phyloP scores from a whole-genome alignment of 306 rosid species.

The Cercis canadensis region DNA sequence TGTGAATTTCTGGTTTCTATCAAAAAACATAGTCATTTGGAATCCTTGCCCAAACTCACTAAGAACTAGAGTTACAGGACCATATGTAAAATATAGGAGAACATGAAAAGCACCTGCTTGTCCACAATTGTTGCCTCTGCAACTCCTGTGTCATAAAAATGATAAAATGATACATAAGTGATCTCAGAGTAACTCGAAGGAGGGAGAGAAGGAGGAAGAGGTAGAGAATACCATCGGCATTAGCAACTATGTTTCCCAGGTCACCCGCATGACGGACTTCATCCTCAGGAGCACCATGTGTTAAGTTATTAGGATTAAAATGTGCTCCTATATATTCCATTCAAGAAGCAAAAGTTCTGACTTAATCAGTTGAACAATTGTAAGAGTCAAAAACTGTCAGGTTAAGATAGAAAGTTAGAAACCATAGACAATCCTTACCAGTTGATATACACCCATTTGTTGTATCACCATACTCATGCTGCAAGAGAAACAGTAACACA shows the following conservation, averaged over 20 bases:
- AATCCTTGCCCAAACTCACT: too few species aligned
- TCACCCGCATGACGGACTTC: constrained; percentile 99
- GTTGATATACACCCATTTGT: constrained; percentile 98
- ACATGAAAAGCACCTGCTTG: constrained; percentile 60
- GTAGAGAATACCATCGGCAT: constrained; percentile 58
- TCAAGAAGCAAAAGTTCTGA: constrained; percentile 26
- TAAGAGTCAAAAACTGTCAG: not conserved
- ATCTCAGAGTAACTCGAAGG: not conserved
- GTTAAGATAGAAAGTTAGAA: not conserved
- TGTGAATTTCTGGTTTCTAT: too few species aligned
- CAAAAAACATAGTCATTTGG: too few species aligned
- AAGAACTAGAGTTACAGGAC: too few species aligned
- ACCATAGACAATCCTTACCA: constrained; percentile 47
- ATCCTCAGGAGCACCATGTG: constrained; percentile 96
- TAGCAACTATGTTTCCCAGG: constrained; percentile 97
- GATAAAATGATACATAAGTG: constrained; percentile 13
- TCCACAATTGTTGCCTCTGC: constrained; percentile 82
- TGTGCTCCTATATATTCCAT: constrained; percentile 69
- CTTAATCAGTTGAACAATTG: constrained; percentile 11
- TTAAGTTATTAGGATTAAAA: constrained; percentile 71
- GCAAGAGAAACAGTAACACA: constrained; percentile 36
- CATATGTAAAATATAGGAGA: not conserved
- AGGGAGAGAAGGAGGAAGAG: constrained; percentile 1
- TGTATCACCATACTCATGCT: constrained; percentile 97
- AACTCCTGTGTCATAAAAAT: constrained; percentile 53